Percentiles rank a stretch among this genome's conserved stretches.
phyloP scores from a whole-genome alignment of 306 rosid species.

The Fagus crenata region DNA sequence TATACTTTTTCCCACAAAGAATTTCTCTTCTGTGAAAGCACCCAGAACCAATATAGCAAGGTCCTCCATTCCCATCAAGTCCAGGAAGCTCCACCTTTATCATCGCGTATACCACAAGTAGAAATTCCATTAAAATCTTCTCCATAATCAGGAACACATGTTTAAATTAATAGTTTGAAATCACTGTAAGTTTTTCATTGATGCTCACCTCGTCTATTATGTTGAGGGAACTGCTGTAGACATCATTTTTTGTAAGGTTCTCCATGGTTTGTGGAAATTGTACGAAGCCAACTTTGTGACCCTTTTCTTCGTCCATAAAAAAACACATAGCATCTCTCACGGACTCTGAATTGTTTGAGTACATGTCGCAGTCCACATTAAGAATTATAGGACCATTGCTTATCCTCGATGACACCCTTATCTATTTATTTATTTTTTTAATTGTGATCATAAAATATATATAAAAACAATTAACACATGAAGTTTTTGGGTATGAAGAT shows the following conservation, averaged over 20 bases:
- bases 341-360: too few relatives aligned
- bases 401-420: background rate
- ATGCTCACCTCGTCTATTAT: background rate
- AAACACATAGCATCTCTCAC: background rate
- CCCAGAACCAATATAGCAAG: background rate
- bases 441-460: background rate
- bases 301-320: background rate
- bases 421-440: background rate
- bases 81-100: slow-evolving; percentile 1
- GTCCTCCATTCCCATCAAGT: background rate
- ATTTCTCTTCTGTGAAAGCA: background rate
- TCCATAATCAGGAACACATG: background rate
- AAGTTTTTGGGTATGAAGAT: too few relatives aligned
- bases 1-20: background rate
- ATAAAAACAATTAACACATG: background rate
- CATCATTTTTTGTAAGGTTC: background rate
- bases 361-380: too few relatives aligned
- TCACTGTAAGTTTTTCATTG: background rate
- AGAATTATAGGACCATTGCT: too few relatives aligned
- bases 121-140: background rate
- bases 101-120: background rate
- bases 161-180: background rate
- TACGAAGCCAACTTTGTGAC: background rate
- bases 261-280: background rate
- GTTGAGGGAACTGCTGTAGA: background rate